Base-by-base conservation (phyloP, 495 filamentous ascomycete genomes). In the Lophium mytilinum region DNA sequence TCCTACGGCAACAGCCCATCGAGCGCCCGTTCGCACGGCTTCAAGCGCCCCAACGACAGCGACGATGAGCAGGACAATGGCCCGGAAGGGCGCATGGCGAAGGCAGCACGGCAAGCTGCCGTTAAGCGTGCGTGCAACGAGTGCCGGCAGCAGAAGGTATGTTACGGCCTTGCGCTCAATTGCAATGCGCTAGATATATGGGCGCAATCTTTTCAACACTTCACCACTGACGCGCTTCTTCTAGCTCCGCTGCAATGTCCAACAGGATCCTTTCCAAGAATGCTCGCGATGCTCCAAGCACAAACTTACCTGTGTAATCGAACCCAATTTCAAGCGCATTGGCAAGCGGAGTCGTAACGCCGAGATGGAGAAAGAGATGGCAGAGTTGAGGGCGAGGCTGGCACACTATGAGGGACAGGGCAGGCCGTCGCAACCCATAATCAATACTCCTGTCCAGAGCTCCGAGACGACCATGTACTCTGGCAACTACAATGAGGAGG, bases 141-240 rank as follows among this genome's bases (percentile, higher is more conserved):
- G 69, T 96, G 91, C 71, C 82, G 90, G 39, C 91, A 96, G 71
- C 90, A 96, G 72, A 96, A 96, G 80, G 89, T 91, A 65, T 73
- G 73, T 43, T 1, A 43, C 36, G 37, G 7, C 48, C 30, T n/a
- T n/a, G 18, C 48, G 4, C 24, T 46, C 30, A 14, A 39, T 18
- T 24, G 7, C 10, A 19, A 45, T 2, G 19, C 17, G 30, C 41
- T 43, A 41, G 43, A 33, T 2, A 30, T 2, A 30, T 3, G 24
- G 46, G n/a, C 53, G 57, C 9, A 33, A n/a, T 35, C 35, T 36
- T 21, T 50, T 57, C 55, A 63, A 15, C 11, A 12, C 50, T 34
- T 52, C 50, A 18, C 41, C 35, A 19, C 14, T 40, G 34, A 36
- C 33, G 35, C 40, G 40, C 21, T 53, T 34, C 35, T 41, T 49